Percentiles rank a stretch among this genome's conserved stretches.
Conservation (phyloP, 2,329 filamentous ascomycete species). For the Fusarium multiceps region DNA sequence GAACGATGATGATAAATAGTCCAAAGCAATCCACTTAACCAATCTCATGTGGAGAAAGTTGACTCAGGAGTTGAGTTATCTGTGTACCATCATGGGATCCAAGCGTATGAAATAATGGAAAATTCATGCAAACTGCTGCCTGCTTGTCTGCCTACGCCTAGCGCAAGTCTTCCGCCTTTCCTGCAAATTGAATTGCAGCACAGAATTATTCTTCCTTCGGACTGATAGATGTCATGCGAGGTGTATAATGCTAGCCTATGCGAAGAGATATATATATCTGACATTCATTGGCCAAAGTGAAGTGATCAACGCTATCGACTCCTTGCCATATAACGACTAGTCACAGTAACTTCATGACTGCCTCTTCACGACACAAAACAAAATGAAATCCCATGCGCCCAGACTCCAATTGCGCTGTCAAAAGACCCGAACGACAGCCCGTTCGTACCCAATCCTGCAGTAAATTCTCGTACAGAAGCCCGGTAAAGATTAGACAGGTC, state of each 20-base stretch:
- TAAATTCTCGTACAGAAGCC: conserved; percentile 22
- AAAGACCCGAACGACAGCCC: conserved; percentile 16
- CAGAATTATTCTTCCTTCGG: neutral
- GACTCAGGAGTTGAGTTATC: neutral
- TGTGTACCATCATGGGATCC: neutral
- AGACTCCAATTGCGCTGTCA: conserved; percentile 34
- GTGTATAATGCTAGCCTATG: neutral
- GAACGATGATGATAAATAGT: neutral
- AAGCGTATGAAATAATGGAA: neutral
- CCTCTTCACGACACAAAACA: conserved; percentile 7
- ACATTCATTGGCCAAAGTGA: conserved; percentile 23
- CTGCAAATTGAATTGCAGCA: neutral
- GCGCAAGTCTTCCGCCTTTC: neutral
- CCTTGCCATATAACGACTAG: neutral
- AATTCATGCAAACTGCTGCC: neutral
- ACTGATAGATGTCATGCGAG: neutral
- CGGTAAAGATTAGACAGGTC: conserved; percentile 20
- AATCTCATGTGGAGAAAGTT: neutral
- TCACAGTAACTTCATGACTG: neutral
- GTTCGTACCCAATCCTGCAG: conserved; percentile 20
- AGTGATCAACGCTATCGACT: conserved; percentile 15
- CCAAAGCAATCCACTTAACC: neutral
- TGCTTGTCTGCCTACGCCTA: neutral
- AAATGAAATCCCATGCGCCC: conserved; percentile 30
- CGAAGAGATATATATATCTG: conserved; percentile 15